Percentiles rank a stretch among this genome's conserved stretches.
Conservation (phyloP, 352 stramenopile species). For the Phytophthora vignae region DNA sequence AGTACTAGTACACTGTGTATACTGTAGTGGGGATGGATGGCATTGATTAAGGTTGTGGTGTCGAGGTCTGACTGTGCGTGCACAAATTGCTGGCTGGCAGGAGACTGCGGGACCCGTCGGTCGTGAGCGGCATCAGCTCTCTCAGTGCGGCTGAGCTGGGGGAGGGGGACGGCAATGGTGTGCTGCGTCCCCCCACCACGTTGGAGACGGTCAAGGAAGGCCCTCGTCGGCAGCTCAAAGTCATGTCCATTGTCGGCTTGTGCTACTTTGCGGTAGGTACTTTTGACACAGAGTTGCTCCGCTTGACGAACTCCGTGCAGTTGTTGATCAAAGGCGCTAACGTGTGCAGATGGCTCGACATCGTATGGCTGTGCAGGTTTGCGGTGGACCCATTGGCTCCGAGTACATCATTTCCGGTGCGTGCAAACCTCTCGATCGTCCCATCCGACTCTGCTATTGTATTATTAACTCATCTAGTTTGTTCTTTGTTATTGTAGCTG, state of each 20-base stretch:
- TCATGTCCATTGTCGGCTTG: constrained; percentile 61
- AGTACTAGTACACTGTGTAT: background rate
- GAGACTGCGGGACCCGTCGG: constrained; percentile 25
- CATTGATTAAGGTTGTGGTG: constrained; percentile 30
- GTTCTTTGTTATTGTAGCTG: constrained; percentile 29
- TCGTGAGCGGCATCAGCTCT: constrained; percentile 27
- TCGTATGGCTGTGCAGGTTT: constrained; percentile 22
- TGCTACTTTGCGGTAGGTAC: constrained; percentile 61
- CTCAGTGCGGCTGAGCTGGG: constrained; percentile 43
- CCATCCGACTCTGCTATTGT: background rate
- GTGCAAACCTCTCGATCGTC: background rate
- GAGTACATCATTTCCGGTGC: constrained; percentile 56
- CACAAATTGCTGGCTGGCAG: constrained; percentile 10
- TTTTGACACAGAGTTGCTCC: background rate
- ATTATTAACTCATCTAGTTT: background rate
- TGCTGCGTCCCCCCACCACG: constrained; percentile 24
- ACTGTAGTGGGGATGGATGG: background rate
- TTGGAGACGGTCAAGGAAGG: constrained; percentile 54
- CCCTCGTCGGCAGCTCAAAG: constrained; percentile 57
- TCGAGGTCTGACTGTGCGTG: constrained; percentile 2
- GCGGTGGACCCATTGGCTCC: constrained; percentile 48
- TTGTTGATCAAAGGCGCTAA: constrained; percentile 1
- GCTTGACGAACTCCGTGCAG: background rate
- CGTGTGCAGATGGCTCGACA: background rate
- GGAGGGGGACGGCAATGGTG: constrained; percentile 23